Conservation (phyloP, 306 rosid genomes). For the Heteromeles arbutifolia region DNA sequence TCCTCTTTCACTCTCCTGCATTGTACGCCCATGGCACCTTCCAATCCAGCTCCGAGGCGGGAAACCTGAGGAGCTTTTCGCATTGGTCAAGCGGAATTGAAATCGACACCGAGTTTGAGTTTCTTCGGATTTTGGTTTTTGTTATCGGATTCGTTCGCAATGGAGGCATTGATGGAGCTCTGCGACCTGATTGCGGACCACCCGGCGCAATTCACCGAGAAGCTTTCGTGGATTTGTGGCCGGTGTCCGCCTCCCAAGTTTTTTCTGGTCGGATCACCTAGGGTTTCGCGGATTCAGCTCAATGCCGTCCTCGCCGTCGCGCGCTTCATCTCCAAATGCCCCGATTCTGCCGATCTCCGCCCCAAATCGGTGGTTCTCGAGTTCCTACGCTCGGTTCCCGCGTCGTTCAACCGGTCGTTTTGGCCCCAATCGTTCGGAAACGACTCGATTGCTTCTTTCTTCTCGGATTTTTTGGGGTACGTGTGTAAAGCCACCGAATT, state of each 20-base stretch:
- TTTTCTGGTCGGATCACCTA: slow-evolving; percentile 61
- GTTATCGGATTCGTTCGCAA: slow-evolving; percentile 25
- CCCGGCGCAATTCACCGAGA: slow-evolving; percentile 65
- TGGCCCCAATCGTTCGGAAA: slow-evolving; percentile 73
- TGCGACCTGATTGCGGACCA: slow-evolving; percentile 86
- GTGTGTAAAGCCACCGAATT: slow-evolving; percentile 50
- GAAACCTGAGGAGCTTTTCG: neutral
- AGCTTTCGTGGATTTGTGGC: slow-evolving; percentile 75
- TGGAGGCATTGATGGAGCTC: slow-evolving; percentile 91
- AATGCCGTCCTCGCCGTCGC: slow-evolving; percentile 87
- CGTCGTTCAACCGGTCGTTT: slow-evolving; percentile 54
- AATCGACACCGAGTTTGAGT: neutral
- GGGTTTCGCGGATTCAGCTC: slow-evolving; percentile 86
- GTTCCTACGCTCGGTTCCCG: slow-evolving; percentile 67
- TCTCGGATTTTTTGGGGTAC: slow-evolving; percentile 49
- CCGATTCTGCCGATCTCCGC: slow-evolving; percentile 61
- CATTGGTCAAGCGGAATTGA: neutral
- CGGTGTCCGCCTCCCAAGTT: slow-evolving; percentile 71
- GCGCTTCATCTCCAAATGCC: slow-evolving; percentile 67
- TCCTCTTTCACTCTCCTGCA: neutral
- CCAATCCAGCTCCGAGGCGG: neutral
- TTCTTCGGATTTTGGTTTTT: neutral
- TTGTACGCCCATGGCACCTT: slow-evolving; percentile 13
- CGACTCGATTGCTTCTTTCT: slow-evolving; percentile 59
- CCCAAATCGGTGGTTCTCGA: slow-evolving; percentile 61